Evolutionary conservation across 164 flowering plant species (phyloP).

Genomic region (Vitis cinerea): DNA sequence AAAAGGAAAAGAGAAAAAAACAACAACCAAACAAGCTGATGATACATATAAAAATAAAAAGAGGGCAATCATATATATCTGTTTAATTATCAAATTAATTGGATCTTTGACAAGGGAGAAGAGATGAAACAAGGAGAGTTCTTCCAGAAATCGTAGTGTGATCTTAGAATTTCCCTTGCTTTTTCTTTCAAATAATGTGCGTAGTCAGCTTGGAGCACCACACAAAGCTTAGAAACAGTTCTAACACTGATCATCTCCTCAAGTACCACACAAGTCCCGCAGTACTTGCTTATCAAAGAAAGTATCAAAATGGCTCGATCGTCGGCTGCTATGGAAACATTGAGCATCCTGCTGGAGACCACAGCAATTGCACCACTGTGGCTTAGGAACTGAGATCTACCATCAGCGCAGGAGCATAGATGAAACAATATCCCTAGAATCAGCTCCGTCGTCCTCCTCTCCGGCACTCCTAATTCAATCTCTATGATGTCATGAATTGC

Average conservation of each 20-base stretch:
- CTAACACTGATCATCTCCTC: slow-evolving; percentile 58
- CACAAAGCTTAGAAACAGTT: slow-evolving; percentile 51
- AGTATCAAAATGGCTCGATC: slow-evolving; percentile 40
- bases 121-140: slow-evolving; percentile 40
- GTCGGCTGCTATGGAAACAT: slow-evolving; percentile 38
- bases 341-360: slow-evolving; percentile 43
- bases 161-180: slow-evolving; percentile 41
- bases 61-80: too few species aligned
- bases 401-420: slow-evolving; percentile 54
- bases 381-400: slow-evolving; percentile 43
- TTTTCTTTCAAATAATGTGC: slow-evolving; percentile 29
- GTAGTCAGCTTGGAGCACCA: slow-evolving; percentile 39
- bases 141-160: slow-evolving; percentile 43
- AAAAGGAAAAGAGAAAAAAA: too few species aligned
- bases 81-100: too few species aligned
- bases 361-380: slow-evolving; percentile 50
- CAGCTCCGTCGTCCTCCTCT: slow-evolving; percentile 43
- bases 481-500: slow-evolving; percentile 38
- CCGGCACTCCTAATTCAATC: slow-evolving; percentile 26
- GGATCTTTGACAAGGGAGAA: slow-evolving; percentile 20
- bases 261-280: slow-evolving; percentile 31
- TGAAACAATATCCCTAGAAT: slow-evolving; percentile 35
- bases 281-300: slow-evolving; percentile 28
- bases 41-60: too few species aligned
- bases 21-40: background rate